phyloP scores from a whole-genome alignment of 495 filamentous ascomycete genomes.

The Delitschia confertaspora region DNA sequence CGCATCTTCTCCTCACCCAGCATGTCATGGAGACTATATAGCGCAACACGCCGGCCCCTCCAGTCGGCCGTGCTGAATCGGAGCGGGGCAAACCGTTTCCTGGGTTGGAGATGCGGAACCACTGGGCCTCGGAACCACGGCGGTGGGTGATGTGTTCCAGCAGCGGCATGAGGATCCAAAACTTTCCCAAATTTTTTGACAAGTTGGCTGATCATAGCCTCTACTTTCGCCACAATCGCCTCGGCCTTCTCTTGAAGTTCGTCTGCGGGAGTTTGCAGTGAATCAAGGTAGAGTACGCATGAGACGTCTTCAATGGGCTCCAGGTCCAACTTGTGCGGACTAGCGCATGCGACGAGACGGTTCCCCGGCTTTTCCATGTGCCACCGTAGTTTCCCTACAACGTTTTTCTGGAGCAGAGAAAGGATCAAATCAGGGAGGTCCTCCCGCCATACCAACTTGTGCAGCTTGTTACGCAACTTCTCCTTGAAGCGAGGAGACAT shows the following conservation, averaged over 20 bases:
- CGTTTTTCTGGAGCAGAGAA: slow-evolving; percentile 41
- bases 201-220: not conserved
- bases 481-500: slow-evolving; percentile 37
- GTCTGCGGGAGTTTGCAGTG: slow-evolving; percentile 14
- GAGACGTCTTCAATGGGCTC: slow-evolving; percentile 30
- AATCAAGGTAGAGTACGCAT: slow-evolving; percentile 18
- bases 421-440: slow-evolving; percentile 62
- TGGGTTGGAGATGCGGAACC: slow-evolving; percentile 13
- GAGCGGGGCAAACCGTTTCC: slow-evolving; percentile 16
- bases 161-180: slow-evolving; percentile 8
- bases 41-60: slow-evolving; percentile 15
- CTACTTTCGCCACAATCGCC: slow-evolving; percentile 2
- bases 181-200: not conserved
- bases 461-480: slow-evolving; percentile 32
- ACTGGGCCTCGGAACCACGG: slow-evolving; percentile 9
- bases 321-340: slow-evolving; percentile 29
- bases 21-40: slow-evolving; percentile 24
- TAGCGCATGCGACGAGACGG: slow-evolving; percentile 3
- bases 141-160: slow-evolving; percentile 5
- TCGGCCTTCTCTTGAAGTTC: slow-evolving; percentile 5
- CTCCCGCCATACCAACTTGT: slow-evolving; percentile 47
- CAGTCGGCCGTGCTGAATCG: slow-evolving; percentile 17
- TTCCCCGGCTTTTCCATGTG: slow-evolving; percentile 2
- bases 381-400: slow-evolving; percentile 25
- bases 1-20: slow-evolving; percentile 32